Evolutionary conservation across 1,139 yeast genomes (phyloP), one percentile per base, ranked within the genome.

Genomic region (Debaryomycetaceae sp.): DNA sequence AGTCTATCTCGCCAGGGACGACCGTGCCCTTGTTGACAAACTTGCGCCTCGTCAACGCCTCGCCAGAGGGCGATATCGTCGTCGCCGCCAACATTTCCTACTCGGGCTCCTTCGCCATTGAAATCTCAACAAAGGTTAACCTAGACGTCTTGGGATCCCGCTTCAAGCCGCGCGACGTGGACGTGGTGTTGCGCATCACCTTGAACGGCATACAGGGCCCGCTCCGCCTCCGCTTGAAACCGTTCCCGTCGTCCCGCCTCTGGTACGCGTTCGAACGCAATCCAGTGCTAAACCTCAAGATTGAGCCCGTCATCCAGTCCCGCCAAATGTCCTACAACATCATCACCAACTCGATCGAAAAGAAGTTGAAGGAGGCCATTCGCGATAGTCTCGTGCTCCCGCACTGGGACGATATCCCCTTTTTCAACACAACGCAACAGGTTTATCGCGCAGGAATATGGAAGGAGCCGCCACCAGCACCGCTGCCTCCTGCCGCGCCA

Each of bases 401-500:
- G 2, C 76, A 66, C 44, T 80, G 83, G 86, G 97, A 90, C 48
- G 97, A 90, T 51, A 54, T 85, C 25, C 73, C 77, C 0, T 81
- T 83, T 44, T 80, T 66, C 43, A 62, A 70, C 32, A 76, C 95
- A 0, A 44, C 55, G 2, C 62, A 56, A 13, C 93, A 83, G 37
- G 51, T 82, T 11, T 90, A 75, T 47, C 68, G 95, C 38, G 97
- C 95, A 27, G 98, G 98, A 12, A 76, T 90, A 16, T 90, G 97
- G 97, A 83, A 78, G n/a, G n/a, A n/a, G n/a, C n/a, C n/a, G 35
- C 62, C 59, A 23, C 34, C 52, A 11, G 51, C 28, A 14, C 13
- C 25, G 8, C 15, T 13, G 13, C 15, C 27, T 6, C 6, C 13
- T 12, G 21, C 14, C 5, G 2, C 25, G 4, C 4, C 19, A 6